Percentiles rank a stretch among this genome's conserved stretches.
phyloP scores from a whole-genome alignment of 768 basidiomycete species.

The Strobilomyces echinocephalus region DNA sequence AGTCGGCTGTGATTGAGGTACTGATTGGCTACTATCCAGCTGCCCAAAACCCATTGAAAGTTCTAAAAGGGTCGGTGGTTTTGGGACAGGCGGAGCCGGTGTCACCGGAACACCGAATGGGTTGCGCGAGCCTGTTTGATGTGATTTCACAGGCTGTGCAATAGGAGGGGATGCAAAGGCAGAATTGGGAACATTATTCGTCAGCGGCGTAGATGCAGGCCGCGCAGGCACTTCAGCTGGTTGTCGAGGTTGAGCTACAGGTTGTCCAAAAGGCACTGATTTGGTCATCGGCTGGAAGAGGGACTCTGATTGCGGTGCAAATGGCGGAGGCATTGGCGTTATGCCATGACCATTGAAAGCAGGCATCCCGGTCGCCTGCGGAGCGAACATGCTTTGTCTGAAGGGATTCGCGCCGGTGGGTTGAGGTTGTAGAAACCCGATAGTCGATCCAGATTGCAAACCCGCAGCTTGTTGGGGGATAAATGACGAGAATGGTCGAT shows the following conservation, averaged over 20 bases:
- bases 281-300: constrained; percentile 10
- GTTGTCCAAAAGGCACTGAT: constrained; percentile 12
- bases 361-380: constrained; percentile 58
- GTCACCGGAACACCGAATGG: constrained; percentile 80
- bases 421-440: constrained; percentile 49
- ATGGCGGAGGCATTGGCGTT: constrained; percentile 6
- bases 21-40: constrained; percentile 26
- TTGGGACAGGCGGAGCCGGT: constrained; percentile 62
- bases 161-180: constrained; percentile 38
- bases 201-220: constrained; percentile 71
- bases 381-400: constrained; percentile 69
- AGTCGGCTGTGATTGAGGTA: constrained; percentile 26
- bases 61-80: constrained; percentile 77
- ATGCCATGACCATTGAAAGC: constrained; percentile 35
- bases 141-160: constrained; percentile 69
- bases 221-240: constrained; percentile 42
- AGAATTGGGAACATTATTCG: constrained; percentile 29
- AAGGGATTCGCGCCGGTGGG: constrained; percentile 75
- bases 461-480: constrained; percentile 53
- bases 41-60: constrained; percentile 51
- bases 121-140: constrained; percentile 92
- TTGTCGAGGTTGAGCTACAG: constrained; percentile 10
- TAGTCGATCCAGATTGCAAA: constrained; percentile 36
- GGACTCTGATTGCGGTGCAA: constrained; percentile 6
- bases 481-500: constrained; percentile 52